Evolutionary conservation across 306 rosid genomes (phyloP), one percentile per base, ranked within the genome.

Genomic region (Prosopis cineraria): DNA sequence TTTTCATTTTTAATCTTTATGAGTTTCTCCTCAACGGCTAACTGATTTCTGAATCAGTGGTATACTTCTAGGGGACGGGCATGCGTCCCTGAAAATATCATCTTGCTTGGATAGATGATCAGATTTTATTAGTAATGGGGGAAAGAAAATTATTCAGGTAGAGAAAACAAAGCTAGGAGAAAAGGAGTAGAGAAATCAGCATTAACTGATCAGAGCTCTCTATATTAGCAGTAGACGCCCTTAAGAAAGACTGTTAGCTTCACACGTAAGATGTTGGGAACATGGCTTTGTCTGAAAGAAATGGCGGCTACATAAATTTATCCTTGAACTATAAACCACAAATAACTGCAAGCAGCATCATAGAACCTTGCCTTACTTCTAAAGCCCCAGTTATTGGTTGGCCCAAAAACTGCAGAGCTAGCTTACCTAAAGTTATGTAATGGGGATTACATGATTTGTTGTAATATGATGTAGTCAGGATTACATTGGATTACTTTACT

Each of bases 1-100:
- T 6, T 39, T 58, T 33, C 7, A 2, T 7, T 69, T 22, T 70
- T 30, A 3, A 25, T 71, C 45, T 30, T 45, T 2, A 29, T 14
- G 50, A 27, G 27, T 68, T 44, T 65, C 13, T 36, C 10, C 39
- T 17, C 12, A 40, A 24, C n/a, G 59, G 56, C 67, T 79, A 36
- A 25, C 75, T 52, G 72, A 64, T 64, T 58, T 77, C 33, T 66
- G 25, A 25, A 33, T 53, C 53, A 52, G 5, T 53, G 22, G 40
- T 19, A 29, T 55, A 27, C 56, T 67, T 67, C 17, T 22, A 36
- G 27, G 65, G 29, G 44, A 48, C n/a, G 17, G 76, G 81, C 81
- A 36, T 81, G 62, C 41, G 31, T 22, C 17, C 43, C 25, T 19
- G 64, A 64, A 29, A 53, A 25, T 43, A 22, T 17, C 1, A 16